Base-by-base conservation (phyloP, 73 alveolate genomes). In the Tetrahymena thermophila region DNA sequence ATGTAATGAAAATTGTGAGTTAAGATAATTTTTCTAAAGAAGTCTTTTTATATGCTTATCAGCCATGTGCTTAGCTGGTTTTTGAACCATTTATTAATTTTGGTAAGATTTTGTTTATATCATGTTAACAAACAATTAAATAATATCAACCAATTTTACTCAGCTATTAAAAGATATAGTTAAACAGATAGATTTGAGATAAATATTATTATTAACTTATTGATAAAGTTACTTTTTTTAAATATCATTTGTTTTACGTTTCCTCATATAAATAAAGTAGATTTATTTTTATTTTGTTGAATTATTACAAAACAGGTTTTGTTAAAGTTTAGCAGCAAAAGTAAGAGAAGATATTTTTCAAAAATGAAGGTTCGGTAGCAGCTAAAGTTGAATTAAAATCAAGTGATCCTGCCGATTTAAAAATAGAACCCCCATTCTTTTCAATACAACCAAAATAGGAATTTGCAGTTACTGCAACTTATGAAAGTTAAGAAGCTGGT, bases 81-180 rank as follows among this genome's bases (percentile, higher is more conserved):
- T 99, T 99, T 96, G 99, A 99, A 94, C 99, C 99, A 23, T 96
- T 99, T 58, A 98, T 99, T 35, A 98, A 99, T 96, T 97, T 99
- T 96, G 89, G 89, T 71, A 71, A 71, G 17, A 71, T 71, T 71
- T 23, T 28, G 4, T 71, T 28, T 28, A 19, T 13, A 25, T 25
- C 11, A n/a, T 9, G 23, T 0, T 1, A 25, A 19, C 17, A 37
- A 37, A 7, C 44, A 4, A 8, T 40, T 40, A 40, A 40, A 40
- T 40, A 7, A 0, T 6, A 40, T 40, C 4, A 40, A 9, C 15
- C 44, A 40, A 40, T 40, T 6, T 0, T 40, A 15, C 44, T 40
- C 15, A 40, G 44, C 0, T 40, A 40, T 40, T 40, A 40, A 40
- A 40, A 40, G 44, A 40, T 40, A 40, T 40, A 40, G 10, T 40